phyloP scores from a whole-genome alignment of 2,329 filamentous ascomycete genomes.

The Macroventuria anomochaeta region DNA sequence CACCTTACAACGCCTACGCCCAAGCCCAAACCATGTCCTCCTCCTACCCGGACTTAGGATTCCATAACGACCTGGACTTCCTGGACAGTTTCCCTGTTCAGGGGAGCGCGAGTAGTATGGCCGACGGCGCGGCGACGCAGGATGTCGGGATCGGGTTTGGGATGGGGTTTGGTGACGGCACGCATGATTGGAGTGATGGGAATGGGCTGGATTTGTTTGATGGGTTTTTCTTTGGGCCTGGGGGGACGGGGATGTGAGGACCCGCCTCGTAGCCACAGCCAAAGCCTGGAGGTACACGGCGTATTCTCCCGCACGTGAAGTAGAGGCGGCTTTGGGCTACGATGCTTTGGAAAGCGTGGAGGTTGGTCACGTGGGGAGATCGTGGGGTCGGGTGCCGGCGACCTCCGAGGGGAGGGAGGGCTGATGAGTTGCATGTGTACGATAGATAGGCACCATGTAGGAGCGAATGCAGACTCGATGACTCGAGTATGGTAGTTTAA shows the following conservation, averaged over 20 bases:
- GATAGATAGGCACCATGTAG: neutral
- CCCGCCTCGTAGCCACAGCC: no score
- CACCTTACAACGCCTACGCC: slow-evolving; percentile 40
- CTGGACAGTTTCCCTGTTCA: slow-evolving; percentile 57
- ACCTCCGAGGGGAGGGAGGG: neutral
- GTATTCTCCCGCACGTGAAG: no score
- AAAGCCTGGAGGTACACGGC: no score
- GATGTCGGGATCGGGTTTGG: slow-evolving; percentile 69
- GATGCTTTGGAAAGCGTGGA: no score
- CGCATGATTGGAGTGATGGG: slow-evolving; percentile 64
- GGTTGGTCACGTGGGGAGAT: no score
- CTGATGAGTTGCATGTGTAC: slow-evolving; percentile 1
- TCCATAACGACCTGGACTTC: slow-evolving; percentile 60
- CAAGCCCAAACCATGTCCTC: slow-evolving; percentile 38
- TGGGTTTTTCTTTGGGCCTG: slow-evolving; percentile 59
- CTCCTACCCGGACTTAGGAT: slow-evolving; percentile 43
- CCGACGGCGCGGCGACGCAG: slow-evolving; percentile 59
- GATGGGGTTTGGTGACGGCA: slow-evolving; percentile 51
- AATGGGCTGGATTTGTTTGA: slow-evolving; percentile 64
- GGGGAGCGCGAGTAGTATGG: slow-evolving; percentile 18
- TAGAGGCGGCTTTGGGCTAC: no score
- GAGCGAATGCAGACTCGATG: neutral
- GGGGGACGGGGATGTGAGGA: slow-evolving; percentile 28
- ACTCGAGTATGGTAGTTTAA: no score
- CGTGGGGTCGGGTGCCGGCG: no score